These are phyloP conservation scores for Vitis rotundifolia DNA, from an alignment of 164 flowering plant genomes.

Conservation along the genomic window DNA sequence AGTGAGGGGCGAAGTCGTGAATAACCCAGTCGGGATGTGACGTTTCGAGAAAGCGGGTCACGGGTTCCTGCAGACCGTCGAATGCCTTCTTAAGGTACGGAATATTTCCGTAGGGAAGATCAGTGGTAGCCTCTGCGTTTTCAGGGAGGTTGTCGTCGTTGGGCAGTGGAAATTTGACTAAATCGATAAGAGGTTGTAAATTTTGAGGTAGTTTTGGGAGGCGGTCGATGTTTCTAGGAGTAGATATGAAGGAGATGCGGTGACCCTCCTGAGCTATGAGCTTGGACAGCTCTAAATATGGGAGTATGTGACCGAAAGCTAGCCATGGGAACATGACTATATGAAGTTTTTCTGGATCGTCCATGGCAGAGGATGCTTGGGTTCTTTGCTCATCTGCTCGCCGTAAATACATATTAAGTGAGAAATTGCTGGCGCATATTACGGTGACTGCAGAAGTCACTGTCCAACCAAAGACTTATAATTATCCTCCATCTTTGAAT, in stretches of 20 bases:
- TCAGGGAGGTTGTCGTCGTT: slow-evolving; percentile 10
- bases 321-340: slow-evolving; percentile 40
- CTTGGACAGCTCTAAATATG: slow-evolving; percentile 41
- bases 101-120: slow-evolving; percentile 18
- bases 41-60: slow-evolving; percentile 12
- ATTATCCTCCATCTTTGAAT: no score
- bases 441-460: no score
- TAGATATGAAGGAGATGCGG: slow-evolving; percentile 31
- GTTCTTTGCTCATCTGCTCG: no score
- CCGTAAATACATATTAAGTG: no score
- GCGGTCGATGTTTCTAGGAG: slow-evolving; percentile 28
- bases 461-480: no score
- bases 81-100: slow-evolving; percentile 25
- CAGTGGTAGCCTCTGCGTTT: slow-evolving; percentile 32
- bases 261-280: slow-evolving; percentile 39
- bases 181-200: slow-evolving; percentile 8
- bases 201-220: slow-evolving; percentile 23
- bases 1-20: slow-evolving; percentile 34
- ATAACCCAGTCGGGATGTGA: slow-evolving; percentile 31
- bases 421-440: no score
- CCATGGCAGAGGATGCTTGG: no score
- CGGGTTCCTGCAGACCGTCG: slow-evolving; percentile 15
- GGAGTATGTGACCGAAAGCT: slow-evolving; percentile 46
- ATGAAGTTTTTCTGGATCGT: slow-evolving; percentile 5
- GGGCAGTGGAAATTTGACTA: slow-evolving; percentile 22